Base-by-base conservation (phyloP, 192 early-diverging fungal genomes). In the Coemansia erecta region DNA sequence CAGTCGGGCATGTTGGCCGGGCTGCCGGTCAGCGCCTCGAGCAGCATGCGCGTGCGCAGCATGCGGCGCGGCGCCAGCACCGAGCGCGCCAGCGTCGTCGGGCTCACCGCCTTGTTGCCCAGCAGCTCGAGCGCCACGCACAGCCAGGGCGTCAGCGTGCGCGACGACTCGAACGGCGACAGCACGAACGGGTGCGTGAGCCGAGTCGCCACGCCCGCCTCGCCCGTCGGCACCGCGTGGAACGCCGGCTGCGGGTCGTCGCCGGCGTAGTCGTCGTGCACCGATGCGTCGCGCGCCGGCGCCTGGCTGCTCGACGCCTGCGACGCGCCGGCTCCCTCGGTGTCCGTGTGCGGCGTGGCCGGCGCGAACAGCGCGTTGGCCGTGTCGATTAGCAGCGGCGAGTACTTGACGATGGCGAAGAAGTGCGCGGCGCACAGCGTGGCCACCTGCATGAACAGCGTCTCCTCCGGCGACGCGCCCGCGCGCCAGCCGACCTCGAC, bases 361-460 rank as follows among this genome's bases (percentile, higher is more conserved):
- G 28, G 49, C 1, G 47, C 53, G 57, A 81, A 75, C 41, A 81
- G 63, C 53, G 73, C 68, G 17, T 59, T 50, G 31, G 71, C 40
- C 0, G 69, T 60, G 17, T 81, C 72, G 42, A 62, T 59, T 12
- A 81, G 58, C 55, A 81, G 49, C 15, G 72, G 65, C 47, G 78
- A 72, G 59, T 75, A 65, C 26, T 62, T 53, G 24, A 81, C 52
- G 48, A 74, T 81, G 19, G 73, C 62, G 40, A 81, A 74, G 40
- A 81, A 75, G 62, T 81, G 78, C 8, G 64, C 60, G 0, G 72
- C 50, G 33, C 70, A 75, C 57, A 81, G 62, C 0, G 73, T 60
- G 13, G 65, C 60, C 0, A 81, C 72, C n/a, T 81, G 74, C 74
- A 77, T 77, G 39, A 63, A 77, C 58, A 77, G 69, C 12, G 78